Base-by-base conservation (phyloP, 495 filamentous ascomycete genomes). In the Hypoxylon perforatum region DNA sequence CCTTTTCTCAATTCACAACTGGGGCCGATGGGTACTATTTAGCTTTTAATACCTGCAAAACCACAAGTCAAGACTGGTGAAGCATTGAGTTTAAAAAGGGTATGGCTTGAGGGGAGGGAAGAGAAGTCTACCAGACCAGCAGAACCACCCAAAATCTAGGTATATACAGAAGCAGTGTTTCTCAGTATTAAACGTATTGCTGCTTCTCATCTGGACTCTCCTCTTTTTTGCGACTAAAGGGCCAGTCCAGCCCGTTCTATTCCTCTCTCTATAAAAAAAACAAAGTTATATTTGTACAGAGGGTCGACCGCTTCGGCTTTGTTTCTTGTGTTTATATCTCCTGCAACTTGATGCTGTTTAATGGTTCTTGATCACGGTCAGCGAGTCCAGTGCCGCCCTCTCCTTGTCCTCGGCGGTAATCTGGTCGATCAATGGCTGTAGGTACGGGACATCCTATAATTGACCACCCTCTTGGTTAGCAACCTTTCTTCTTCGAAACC, bases 331-430 rank as follows among this genome's bases (percentile, higher is more conserved):
- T n/a, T n/a, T n/a, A n/a, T n/a, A n/a, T n/a, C n/a, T n/a, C n/a
- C n/a, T n/a, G n/a, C n/a, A n/a, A n/a, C n/a, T n/a, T n/a, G n/a
- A 7, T 28, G 25, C 3, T 28, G 36, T 59, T 75, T 74, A 83
- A 76, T 83, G 79, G 56, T 71, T 79, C 80, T 85, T 88, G 73
- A 81, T 75, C 44, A 94, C 75, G 57, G 88, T 81, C 84, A 97
- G 84, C 66, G 88, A 85, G 78, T 98, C 93, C 70, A 99, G 81
- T 70, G 94, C 92, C 47, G 82, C 82, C 72, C 90, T 86, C 85
- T 99, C 95, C 75, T 86, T 87, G 60, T 79, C 76, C 84, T 97
- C 94, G 67, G 89, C 86, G 81, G 92, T 86, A 76, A 97, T 88
- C 81, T 94, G 90, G 68, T 84, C 81, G 78, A 97, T 93, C 77